Percentiles rank a stretch among this genome's conserved stretches.
These are phyloP conservation scores for Aristolochia californica DNA, from an alignment of 164 flowering plant genomes.

Conservation along the genomic window DNA sequence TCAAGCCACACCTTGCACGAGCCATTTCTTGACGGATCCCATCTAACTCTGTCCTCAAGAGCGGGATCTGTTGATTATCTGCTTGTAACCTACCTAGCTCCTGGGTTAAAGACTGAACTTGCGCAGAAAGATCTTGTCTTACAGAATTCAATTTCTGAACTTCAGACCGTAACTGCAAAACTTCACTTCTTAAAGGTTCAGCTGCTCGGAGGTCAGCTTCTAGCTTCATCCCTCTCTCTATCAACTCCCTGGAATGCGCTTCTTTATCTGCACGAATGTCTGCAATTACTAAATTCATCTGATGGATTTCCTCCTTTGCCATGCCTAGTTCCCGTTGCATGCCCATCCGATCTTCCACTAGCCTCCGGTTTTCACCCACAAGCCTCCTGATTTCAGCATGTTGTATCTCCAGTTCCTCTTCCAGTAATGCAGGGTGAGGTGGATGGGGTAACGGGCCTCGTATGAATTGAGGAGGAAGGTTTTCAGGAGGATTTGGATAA, in stretches of 20 bases:
- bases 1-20: constrained; percentile 61
- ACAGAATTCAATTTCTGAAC: constrained; percentile 48
- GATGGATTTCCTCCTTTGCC: constrained; percentile 76
- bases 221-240: constrained; percentile 68
- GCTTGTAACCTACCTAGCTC: constrained; percentile 48
- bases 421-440: constrained; percentile 71
- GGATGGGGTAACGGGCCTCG: constrained; percentile 52
- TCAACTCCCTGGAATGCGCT: constrained; percentile 57
- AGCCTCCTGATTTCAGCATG: constrained; percentile 68
- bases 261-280: constrained; percentile 77
- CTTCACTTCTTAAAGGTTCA: constrained; percentile 71
- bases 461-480: constrained; percentile 28
- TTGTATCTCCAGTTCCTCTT: constrained; percentile 84
- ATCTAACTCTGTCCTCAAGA: constrained; percentile 53
- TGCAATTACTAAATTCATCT: constrained; percentile 48
- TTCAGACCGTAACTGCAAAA: constrained; percentile 49
- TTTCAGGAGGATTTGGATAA: constrained; percentile 39
- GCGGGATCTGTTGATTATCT: constrained; percentile 73
- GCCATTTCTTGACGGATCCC: constrained; percentile 76
- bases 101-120: constrained; percentile 51
- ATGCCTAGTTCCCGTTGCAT: constrained; percentile 58
- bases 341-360: constrained; percentile 62
- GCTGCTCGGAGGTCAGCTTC: constrained; percentile 84
- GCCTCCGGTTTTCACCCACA: constrained; percentile 53
- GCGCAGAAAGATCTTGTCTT: constrained; percentile 56